Base-by-base conservation (phyloP, 192 early-diverging fungal genomes). In the Gonapodya sp. region DNA sequence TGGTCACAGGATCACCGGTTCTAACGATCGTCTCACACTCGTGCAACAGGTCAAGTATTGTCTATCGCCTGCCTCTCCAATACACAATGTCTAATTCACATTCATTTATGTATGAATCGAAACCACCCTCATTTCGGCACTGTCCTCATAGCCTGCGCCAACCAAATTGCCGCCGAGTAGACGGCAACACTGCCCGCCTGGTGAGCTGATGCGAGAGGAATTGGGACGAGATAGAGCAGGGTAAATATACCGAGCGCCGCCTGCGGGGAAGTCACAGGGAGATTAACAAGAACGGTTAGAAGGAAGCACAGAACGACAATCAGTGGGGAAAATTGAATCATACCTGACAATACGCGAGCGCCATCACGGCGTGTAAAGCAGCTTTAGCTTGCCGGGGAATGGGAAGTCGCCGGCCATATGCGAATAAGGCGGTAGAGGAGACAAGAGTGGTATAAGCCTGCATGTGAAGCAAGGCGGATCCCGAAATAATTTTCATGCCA, bases 231-330 rank as follows among this genome's bases (percentile, higher is more conserved):
- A 83, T 95, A 95, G 34, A 99, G 88, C 36, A 99, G 87, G 2
- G 97, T 99, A 36, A 90, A 86, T 78, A 99, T 96, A n/a, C 97
- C 97, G 31, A 99, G 86, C 0, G 92, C 88, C 1, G 95, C 94
- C 85, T 98, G 95, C n/a, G 14, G 91, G 81, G 77, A 86, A 36
- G n/a, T 31, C 34, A 84, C 18, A 79, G 18, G 18, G 79, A 36
- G n/a, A n/a, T n/a, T 16, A 85, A 82, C 2, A 1, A 46, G 8
- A 31, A 24, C 30, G 36, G 46, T 35, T 16, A 16, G 46, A 16
- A 64, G 46, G 24, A 64, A 64, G 46, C 46, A 64, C 8, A 81
- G 24, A 84, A 79, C 77, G 18, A 34, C 78, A 80, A 18, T 31
- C 8, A 35, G 24, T 78, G 18, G 36, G 18, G 18, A 80, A 82